A percentile compares a stretch with the other conserved stretches of the same genome.
These are phyloP conservation scores for Aspergillus viridinutans DNA, from an alignment of 2,329 filamentous ascomycete genomes.

Conservation along the genomic window DNA sequence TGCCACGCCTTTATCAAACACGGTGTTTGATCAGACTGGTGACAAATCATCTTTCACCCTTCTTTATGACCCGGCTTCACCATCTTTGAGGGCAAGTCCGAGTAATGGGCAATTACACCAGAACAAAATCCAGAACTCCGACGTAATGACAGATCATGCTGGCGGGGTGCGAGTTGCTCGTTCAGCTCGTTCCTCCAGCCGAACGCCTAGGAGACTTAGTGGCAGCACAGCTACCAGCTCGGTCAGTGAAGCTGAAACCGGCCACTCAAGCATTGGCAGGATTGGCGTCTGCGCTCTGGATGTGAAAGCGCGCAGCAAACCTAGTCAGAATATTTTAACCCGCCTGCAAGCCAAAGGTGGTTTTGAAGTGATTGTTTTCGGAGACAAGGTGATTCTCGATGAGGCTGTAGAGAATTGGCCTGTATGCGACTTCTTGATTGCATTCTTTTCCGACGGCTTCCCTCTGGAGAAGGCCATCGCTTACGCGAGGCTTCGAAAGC, in stretches of 20 bases:
- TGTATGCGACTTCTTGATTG: conserved; percentile 92
- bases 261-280: conserved; percentile 48
- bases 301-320: conserved; percentile 93
- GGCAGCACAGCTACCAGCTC: conserved; percentile 78
- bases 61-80: conserved; percentile 14
- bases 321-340: conserved; percentile 92
- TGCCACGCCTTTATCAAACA: not conserved
- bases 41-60: conserved; percentile 13
- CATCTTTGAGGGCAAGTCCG: conserved; percentile 8
- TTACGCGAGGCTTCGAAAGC: conserved; percentile 87
- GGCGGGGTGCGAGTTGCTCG: conserved; percentile 34
- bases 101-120: conserved; percentile 10
- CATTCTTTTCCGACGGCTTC: conserved; percentile 97
- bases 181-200: conserved; percentile 57
- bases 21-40: conserved; percentile 6
- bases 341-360: conserved; percentile 84
- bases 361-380: conserved; percentile 96
- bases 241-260: conserved; percentile 59
- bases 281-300: conserved; percentile 96
- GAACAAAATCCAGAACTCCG: conserved; percentile 15
- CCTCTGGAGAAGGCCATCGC: conserved; percentile 95
- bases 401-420: conserved; percentile 97
- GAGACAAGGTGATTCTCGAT: conserved; percentile 96
- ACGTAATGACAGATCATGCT: conserved; percentile 22
- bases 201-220: conserved; percentile 70